Conservation (phyloP, 257 asterid genomes). For the Rehmannia glutinosa region DNA sequence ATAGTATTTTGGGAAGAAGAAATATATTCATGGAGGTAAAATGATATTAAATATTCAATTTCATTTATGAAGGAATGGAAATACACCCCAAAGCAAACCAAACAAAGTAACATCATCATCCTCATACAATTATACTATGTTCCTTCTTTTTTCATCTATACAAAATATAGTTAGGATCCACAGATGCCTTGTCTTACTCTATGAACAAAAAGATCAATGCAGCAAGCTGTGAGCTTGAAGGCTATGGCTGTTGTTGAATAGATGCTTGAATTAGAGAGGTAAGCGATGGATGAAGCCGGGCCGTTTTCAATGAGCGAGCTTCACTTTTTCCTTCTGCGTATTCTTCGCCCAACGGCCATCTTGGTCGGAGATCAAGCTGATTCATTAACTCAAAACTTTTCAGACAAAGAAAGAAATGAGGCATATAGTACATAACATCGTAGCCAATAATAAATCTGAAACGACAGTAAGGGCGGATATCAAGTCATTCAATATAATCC, state of each 20-base stretch:
- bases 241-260: constrained; percentile 22
- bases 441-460: neutral
- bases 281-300: constrained; percentile 90
- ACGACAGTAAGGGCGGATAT: neutral
- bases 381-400: constrained; percentile 14
- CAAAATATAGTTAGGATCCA: neutral
- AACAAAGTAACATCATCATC: no score
- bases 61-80: no score
- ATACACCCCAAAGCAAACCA: no score
- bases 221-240: neutral
- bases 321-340: constrained; percentile 83
- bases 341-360: constrained; percentile 98
- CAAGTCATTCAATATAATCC: neutral
- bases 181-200: neutral
- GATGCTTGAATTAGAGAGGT: constrained; percentile 84
- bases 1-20: no score
- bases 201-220: neutral
- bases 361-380: constrained; percentile 90
- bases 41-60: no score
- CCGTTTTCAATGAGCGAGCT: constrained; percentile 78
- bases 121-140: neutral
- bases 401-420: neutral
- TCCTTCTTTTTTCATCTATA: neutral
- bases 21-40: no score
- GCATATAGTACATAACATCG: neutral